These are phyloP conservation scores for Geotrichum histeridarum DNA, from an alignment of 1,139 yeast genomes.

Conservation along the genomic window DNA sequence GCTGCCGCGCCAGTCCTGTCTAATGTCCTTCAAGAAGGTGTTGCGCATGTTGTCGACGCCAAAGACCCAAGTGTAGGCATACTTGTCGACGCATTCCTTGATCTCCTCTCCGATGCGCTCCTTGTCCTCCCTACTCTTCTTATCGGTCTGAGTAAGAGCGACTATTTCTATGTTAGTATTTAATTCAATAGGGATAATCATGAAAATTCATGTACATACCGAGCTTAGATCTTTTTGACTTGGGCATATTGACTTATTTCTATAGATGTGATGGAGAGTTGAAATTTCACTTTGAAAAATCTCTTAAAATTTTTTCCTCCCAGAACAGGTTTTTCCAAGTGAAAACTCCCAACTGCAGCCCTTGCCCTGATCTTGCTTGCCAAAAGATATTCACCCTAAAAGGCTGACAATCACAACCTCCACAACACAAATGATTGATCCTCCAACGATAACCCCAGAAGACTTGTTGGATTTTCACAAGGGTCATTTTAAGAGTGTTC, in stretches of 20 bases:
- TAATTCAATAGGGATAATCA: not conserved
- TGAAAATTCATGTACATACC: constrained; percentile 22
- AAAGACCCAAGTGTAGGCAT: constrained; percentile 76
- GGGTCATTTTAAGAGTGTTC: constrained; percentile 9
- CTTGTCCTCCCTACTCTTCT: constrained; percentile 90
- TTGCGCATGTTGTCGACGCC: constrained; percentile 91
- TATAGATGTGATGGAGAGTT: not conserved
- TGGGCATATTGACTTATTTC: constrained; percentile 58
- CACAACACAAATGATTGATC: constrained; percentile 1
- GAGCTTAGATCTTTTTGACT: constrained; percentile 74
- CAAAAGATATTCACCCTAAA: not conserved
- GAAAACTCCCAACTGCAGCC: constrained; percentile 12
- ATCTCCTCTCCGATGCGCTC: constrained; percentile 87
- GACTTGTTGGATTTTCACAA: constrained; percentile 17
- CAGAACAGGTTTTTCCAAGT: not conserved
- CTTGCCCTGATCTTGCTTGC: constrained; percentile 6
- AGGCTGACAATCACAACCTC: not conserved
- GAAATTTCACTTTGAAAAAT: not conserved
- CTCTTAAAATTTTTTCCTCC: constrained; percentile 1
- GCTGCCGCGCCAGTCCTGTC: constrained; percentile 87
- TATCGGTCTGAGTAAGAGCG: constrained; percentile 93
- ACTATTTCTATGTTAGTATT: constrained; percentile 39
- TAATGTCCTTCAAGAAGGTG: constrained; percentile 86
- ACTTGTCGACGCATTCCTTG: constrained; percentile 71
- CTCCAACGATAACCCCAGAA: constrained; percentile 12